Conservation (phyloP, 805 yeast genomes). For the Pichia nakasei region DNA sequence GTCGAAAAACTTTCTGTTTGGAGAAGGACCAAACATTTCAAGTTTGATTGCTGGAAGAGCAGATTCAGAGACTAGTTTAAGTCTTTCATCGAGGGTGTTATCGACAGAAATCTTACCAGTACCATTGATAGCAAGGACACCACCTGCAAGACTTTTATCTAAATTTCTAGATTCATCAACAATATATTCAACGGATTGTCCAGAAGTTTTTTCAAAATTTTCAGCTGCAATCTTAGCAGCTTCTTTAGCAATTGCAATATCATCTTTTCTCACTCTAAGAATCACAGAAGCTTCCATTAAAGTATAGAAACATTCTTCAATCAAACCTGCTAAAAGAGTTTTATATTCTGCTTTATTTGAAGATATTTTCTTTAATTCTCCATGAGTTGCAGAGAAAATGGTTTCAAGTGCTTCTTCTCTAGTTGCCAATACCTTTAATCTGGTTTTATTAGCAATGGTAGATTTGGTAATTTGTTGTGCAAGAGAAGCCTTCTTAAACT, state of each 20-base stretch:
- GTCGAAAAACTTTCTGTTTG: conserved; percentile 85
- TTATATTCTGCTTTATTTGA: conserved; percentile 52
- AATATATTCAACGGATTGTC: conserved; percentile 43
- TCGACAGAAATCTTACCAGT: conserved; percentile 80
- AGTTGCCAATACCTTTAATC: conserved; percentile 81
- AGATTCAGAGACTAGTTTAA: conserved; percentile 69
- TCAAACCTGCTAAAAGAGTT: conserved; percentile 63
- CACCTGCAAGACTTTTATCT: conserved; percentile 69
- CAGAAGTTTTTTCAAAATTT: conserved; percentile 55
- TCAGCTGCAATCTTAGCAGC: conserved; percentile 55
- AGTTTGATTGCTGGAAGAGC: conserved; percentile 89
- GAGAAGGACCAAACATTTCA: conserved; percentile 80
- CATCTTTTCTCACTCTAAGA: conserved; percentile 60
- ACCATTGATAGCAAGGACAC: conserved; percentile 63
- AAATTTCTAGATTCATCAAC: conserved; percentile 52
- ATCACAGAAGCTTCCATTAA: conserved; percentile 63
- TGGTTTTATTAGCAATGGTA: conserved; percentile 89
- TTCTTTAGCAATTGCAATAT: conserved; percentile 49
- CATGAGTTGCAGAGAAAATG: conserved; percentile 63
- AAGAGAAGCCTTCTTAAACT: conserved; percentile 82
- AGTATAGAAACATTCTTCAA: conserved; percentile 67
- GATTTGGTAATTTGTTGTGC: conserved; percentile 95
- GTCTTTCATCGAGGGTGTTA: conserved; percentile 93
- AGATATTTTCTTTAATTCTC: conserved; percentile 50
- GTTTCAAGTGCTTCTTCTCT: conserved; percentile 73